phyloP scores from a whole-genome alignment of 768 basidiomycete genomes.

The Ramaria sp. region DNA sequence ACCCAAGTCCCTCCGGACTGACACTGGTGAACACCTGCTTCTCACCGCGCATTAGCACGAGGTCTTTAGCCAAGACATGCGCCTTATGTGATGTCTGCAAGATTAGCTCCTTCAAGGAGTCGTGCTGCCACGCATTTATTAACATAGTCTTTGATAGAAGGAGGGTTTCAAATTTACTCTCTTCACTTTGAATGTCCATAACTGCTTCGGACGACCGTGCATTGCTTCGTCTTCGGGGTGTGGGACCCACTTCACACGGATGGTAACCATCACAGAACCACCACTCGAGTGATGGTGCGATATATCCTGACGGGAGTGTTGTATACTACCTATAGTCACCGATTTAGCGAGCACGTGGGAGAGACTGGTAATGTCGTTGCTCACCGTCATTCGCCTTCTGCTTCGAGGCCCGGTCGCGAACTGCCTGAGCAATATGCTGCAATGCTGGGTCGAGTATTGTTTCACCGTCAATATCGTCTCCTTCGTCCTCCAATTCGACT shows the following conservation, averaged over 20 bases:
- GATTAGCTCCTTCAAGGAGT: conserved; percentile 54
- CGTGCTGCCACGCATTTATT: conserved; percentile 32
- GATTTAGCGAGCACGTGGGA: conserved; percentile 16
- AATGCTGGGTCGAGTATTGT: conserved; percentile 1
- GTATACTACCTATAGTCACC: conserved; percentile 13
- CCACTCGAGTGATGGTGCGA: conserved; percentile 15
- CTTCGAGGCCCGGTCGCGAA: background rate
- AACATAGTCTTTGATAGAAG: background rate
- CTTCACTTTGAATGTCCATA: conserved; percentile 32
- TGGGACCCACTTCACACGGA: conserved; percentile 53
- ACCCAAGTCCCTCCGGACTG: conserved; percentile 51
- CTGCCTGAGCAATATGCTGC: background rate
- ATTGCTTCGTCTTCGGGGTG: conserved; percentile 45
- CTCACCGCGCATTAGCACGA: conserved; percentile 52
- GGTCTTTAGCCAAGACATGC: conserved; percentile 33
- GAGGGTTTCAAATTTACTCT: background rate
- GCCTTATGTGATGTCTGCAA: conserved; percentile 57
- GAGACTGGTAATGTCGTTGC: conserved; percentile 17
- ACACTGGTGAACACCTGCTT: conserved; percentile 60
- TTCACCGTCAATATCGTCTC: conserved; percentile 30
- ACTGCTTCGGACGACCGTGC: conserved; percentile 17
- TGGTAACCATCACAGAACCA: conserved; percentile 29
- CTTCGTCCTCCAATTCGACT: conserved; percentile 29
- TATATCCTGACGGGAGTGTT: background rate
- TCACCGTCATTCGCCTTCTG: background rate